Evolutionary conservation across 768 basidiomycete genomes (phyloP).

Genomic region (Chalciporus chontae): DNA sequence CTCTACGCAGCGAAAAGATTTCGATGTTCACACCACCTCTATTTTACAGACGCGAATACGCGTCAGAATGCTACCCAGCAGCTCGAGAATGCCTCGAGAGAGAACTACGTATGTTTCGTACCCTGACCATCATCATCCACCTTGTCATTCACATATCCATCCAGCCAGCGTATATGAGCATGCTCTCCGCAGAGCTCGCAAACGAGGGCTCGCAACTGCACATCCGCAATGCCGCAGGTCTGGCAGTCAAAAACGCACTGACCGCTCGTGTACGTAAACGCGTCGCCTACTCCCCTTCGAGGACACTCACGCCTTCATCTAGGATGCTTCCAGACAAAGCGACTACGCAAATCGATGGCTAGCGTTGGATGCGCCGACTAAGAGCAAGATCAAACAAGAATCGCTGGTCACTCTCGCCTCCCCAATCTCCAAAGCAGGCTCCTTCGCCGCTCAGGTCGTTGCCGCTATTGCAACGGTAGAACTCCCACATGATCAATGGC

Average conservation of each 20-base stretch:
- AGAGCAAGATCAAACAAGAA: constrained; percentile 83
- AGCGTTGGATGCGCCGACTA: constrained; percentile 60
- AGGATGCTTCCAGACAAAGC: constrained; percentile 75
- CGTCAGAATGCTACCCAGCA: constrained; percentile 90
- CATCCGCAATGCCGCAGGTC: constrained; percentile 91
- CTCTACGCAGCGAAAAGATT: constrained; percentile 35
- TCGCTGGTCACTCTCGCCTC: constrained; percentile 82
- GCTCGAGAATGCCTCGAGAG: constrained; percentile 79
- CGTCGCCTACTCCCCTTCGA: constrained; percentile 14
- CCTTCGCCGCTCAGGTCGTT: constrained; percentile 90
- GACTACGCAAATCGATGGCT: constrained; percentile 83
- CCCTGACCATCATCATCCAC: background rate
- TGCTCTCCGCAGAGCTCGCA: constrained; percentile 81
- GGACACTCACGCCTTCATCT: constrained; percentile 21
- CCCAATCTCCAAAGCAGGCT: constrained; percentile 64
- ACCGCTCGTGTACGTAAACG: constrained; percentile 74
- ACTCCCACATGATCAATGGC: constrained; percentile 85
- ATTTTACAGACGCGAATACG: constrained; percentile 69
- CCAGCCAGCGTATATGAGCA: constrained; percentile 90
- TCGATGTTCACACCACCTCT: constrained; percentile 19
- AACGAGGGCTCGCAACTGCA: constrained; percentile 68
- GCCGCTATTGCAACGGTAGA: constrained; percentile 94
- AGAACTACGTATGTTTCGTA: constrained; percentile 77
- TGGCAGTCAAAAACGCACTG: constrained; percentile 95
- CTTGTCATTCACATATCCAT: constrained; percentile 17